These are phyloP conservation scores for Salix arbutifolia DNA, from an alignment of 345 rosid genomes.

Conservation along the genomic window DNA sequence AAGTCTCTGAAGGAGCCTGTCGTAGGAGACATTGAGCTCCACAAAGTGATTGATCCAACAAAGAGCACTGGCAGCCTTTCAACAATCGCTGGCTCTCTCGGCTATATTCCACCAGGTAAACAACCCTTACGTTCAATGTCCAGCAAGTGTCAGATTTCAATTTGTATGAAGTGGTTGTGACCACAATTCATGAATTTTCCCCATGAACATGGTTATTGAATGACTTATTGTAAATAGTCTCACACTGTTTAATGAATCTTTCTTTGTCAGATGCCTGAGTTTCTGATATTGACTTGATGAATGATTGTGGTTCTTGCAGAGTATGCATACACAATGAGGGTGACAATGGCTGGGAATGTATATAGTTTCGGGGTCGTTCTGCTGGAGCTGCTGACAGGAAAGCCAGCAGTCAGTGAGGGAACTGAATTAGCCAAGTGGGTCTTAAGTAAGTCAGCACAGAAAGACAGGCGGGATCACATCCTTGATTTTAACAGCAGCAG, in stretches of 20 bases:
- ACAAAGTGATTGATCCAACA: conserved; percentile 74
- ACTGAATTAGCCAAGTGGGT: conserved; percentile 78
- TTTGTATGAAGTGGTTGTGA: not conserved
- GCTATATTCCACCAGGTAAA: conserved; percentile 84
- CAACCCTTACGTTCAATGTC: not conserved
- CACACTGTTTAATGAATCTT: not conserved
- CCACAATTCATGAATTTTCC: not conserved
- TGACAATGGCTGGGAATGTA: conserved; percentile 74
- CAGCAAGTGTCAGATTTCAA: not conserved
- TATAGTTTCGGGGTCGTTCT: conserved; percentile 78
- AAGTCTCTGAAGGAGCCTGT: conserved; percentile 73
- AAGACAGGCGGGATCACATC: conserved; percentile 50
- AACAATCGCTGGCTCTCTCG: conserved; percentile 78
- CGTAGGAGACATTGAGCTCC: conserved; percentile 82
- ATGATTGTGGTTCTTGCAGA: conserved; percentile 36
- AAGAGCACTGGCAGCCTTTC: conserved; percentile 84
- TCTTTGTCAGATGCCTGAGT: not conserved
- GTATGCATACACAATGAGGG: conserved; percentile 92
- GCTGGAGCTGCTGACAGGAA: conserved; percentile 80
- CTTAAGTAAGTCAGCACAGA: conserved; percentile 38
- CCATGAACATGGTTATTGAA: not conserved
- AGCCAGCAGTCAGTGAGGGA: conserved; percentile 68
- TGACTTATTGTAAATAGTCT: not conserved
- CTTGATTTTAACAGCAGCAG: conserved; percentile 62
- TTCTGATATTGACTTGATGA: not conserved